phyloP scores from a whole-genome alignment of 345 rosid species.

The Rhizophora mangle region DNA sequence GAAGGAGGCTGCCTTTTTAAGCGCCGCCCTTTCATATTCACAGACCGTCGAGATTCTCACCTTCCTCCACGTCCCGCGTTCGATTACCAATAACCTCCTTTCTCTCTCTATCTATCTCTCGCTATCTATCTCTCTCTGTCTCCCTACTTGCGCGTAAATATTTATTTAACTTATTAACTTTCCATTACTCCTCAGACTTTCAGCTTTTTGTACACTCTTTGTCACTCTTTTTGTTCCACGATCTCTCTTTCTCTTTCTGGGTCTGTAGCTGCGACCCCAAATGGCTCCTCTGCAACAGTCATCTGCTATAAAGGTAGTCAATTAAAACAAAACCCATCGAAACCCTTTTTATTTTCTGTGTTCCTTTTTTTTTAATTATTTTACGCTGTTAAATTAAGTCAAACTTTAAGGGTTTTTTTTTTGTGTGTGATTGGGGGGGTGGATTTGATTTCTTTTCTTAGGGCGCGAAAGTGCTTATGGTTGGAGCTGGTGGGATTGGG shows the following conservation, averaged over 20 bases:
- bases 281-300: slow-evolving; percentile 55
- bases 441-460: slow-evolving; percentile 22
- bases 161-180: not conserved
- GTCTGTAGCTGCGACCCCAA: not conserved
- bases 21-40: not conserved
- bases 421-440: too few relatives aligned
- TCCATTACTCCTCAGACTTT: not conserved
- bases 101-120: slow-evolving; percentile 4
- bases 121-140: not conserved
- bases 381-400: not conserved
- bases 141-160: not conserved
- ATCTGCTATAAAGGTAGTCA: slow-evolving; percentile 55
- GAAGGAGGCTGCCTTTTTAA: too few relatives aligned
- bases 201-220: not conserved
- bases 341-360: not conserved
- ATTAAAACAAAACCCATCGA: not conserved
- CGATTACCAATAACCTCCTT: slow-evolving; percentile 24
- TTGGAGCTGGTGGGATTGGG: slow-evolving; percentile 99
- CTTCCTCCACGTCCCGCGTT: slow-evolving; percentile 31
- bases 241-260: not conserved
- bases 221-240: slow-evolving; percentile 7
- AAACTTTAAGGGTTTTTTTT: slow-evolving; percentile 9
- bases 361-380: not conserved
- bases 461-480: slow-evolving; percentile 98
- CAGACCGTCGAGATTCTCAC: slow-evolving; percentile 8